Base-by-base conservation (phyloP, 2,329 filamentous ascomycete genomes). In the Penicillium sp. region DNA sequence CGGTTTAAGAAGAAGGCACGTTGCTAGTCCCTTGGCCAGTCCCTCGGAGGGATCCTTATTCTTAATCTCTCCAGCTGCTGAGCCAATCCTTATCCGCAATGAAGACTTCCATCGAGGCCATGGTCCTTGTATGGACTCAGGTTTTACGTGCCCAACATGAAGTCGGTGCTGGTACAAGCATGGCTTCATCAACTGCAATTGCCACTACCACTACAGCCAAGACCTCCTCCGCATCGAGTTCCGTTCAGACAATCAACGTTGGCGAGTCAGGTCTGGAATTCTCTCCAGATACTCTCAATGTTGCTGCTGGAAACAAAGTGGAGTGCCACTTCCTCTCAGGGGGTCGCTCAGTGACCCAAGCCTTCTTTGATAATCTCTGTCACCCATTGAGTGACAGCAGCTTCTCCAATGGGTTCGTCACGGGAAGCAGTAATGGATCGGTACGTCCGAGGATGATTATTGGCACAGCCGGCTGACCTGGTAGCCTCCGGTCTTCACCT, bases 401-500 rank as follows among this genome's bases (percentile, higher is more conserved):
- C 26, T 78, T 82, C 68, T 82, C 73, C 56, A 76, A 71, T 33
- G 79, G 79, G 45, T 80, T 77, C 67, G 23, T 58, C 18, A 36
- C 50, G 16, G 33, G 26, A 5, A 38, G 49, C 9, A 39, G 18
- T 26, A 42, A 45, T 10, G 49, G 45, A 41, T 47, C 50, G 28
- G 54, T 57, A 34, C 36, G 28, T 43, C 12, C 8, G 7, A n/a
- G 2, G 33, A 36, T 9, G 6, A 3, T 16, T 7, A n/a, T 3
- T 8, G n/a, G 6, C 8, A 36, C 9, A 8, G 18, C n/a, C n/a
- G n/a, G 33, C 33, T 36, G n/a, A 36, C 33, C 6, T 36, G 6
- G 2, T 28, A 62, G 54, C 83, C 38, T 9, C 28, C 87, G 26
- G 85, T 85, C 49, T 94, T 85, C 74, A 89, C 86, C 52, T 76